Evolutionary conservation across 768 basidiomycete species (phyloP).

Genomic region (Podaxis sp.): DNA sequence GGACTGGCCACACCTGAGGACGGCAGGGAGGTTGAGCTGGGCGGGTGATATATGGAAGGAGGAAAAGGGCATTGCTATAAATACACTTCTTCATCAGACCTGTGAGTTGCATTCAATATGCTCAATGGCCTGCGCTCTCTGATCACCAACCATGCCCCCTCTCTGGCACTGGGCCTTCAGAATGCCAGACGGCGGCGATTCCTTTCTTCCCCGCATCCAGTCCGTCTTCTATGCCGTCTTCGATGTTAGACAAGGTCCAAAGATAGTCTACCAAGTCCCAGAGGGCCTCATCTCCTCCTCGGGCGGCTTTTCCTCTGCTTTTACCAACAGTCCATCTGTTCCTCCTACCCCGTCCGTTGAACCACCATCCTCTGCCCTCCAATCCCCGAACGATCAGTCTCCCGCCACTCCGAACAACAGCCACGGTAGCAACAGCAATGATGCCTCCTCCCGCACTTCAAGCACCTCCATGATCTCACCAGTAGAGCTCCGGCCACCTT

Average conservation of each 20-base stretch:
- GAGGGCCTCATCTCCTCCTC: slow-evolving; percentile 74
- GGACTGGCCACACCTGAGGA: slow-evolving; percentile 81
- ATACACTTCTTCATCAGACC: slow-evolving; percentile 9
- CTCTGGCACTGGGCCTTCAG: slow-evolving; percentile 14
- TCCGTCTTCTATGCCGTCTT: slow-evolving; percentile 96
- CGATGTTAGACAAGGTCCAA: slow-evolving; percentile 81
- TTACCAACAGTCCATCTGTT: slow-evolving; percentile 28
- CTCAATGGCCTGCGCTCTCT: background rate
- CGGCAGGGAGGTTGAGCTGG: slow-evolving; percentile 77
- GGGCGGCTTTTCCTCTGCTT: slow-evolving; percentile 30
- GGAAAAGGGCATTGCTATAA: slow-evolving; percentile 42
- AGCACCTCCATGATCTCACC: slow-evolving; percentile 52
- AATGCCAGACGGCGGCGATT: slow-evolving; percentile 48
- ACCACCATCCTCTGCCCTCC: slow-evolving; percentile 23
- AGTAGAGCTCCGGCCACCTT: slow-evolving; percentile 39
- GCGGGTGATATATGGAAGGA: slow-evolving; percentile 58
- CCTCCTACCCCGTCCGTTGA: slow-evolving; percentile 42
- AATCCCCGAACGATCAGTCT: background rate
- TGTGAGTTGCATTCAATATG: slow-evolving; percentile 5
- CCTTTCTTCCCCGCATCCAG: slow-evolving; percentile 76
- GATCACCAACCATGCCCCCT: slow-evolving; percentile 6
- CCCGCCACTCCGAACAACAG: background rate
- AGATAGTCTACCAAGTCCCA: slow-evolving; percentile 91
- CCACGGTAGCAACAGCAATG: slow-evolving; percentile 23
- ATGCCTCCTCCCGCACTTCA: slow-evolving; percentile 47